A percentile compares a stretch with the other conserved stretches of the same genome.
Conservation (phyloP, 257 asterid genomes). For the Hygrophila difformis region DNA sequence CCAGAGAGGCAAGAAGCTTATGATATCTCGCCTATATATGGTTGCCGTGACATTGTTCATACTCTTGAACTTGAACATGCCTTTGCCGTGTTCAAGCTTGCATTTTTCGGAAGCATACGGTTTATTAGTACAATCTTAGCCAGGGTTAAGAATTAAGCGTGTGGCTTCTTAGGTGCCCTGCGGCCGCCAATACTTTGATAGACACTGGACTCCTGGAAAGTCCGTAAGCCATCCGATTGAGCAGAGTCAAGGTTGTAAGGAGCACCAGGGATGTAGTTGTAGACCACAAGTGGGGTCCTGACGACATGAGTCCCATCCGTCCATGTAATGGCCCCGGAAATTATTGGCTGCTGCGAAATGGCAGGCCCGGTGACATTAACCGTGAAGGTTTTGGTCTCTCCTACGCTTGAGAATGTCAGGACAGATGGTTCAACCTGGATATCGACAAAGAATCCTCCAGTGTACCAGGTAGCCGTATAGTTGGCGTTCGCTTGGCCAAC, state of each 20-base stretch:
- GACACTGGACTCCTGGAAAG: slow-evolving; percentile 13
- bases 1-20: too few species aligned
- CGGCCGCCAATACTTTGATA: slow-evolving; percentile 15
- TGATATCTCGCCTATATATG: too few species aligned
- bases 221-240: neutral
- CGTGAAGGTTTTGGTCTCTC: slow-evolving; percentile 40
- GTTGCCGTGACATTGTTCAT: too few species aligned
- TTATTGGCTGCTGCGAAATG: slow-evolving; percentile 42
- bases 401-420: slow-evolving; percentile 35
- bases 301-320: slow-evolving; percentile 28
- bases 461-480: slow-evolving; percentile 19
- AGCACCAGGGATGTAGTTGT: slow-evolving; percentile 25
- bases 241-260: slow-evolving; percentile 11
- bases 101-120: neutral
- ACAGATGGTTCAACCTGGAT: slow-evolving; percentile 29
- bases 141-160: neutral
- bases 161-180: slow-evolving; percentile 15
- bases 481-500: slow-evolving; percentile 38
- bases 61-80: neutral
- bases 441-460: slow-evolving; percentile 7
- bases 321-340: slow-evolving; percentile 42
- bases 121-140: neutral
- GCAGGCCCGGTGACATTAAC: slow-evolving; percentile 34
- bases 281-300: slow-evolving; percentile 45
- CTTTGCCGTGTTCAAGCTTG: slow-evolving; percentile 3